A percentile compares a stretch with the other conserved stretches of the same genome.
These are phyloP conservation scores for Pinus albicaulis DNA, from an alignment of 75 land plant genomes.

Conservation along the genomic window DNA sequence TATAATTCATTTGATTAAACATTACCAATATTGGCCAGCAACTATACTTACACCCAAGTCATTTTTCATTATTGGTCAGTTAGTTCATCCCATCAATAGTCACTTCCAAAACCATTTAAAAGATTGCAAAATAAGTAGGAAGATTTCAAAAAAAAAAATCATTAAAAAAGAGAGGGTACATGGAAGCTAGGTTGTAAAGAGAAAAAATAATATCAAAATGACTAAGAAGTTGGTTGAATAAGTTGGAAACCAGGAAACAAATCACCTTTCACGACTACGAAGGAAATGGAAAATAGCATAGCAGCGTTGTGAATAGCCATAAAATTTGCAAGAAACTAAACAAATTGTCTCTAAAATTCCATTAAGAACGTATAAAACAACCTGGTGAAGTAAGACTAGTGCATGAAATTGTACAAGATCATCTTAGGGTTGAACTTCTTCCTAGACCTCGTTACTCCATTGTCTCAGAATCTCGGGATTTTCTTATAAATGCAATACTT, in stretches of 20 bases:
- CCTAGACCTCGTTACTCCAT: constrained; percentile 99
- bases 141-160: neutral
- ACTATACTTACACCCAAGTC: no score
- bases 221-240: neutral
- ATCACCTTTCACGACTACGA: neutral
- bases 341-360: neutral
- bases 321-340: neutral
- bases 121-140: neutral
- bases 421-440: constrained; percentile 93
- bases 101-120: neutral
- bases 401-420: constrained; percentile 98
- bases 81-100: neutral
- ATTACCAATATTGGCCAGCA: no score
- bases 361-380: constrained; percentile 11
- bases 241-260: neutral
- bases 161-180: neutral
- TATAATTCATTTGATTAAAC: no score
- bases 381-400: constrained; percentile 88
- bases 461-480: constrained; percentile 94
- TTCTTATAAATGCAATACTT: constrained; percentile 39
- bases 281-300: neutral
- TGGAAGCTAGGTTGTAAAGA: neutral
- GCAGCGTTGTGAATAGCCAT: neutral
- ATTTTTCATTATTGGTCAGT: no score
- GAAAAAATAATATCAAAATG: neutral